Evolutionary conservation across 352 stramenopile genomes (phyloP).

Genomic region (Nothophytophthora sp.): DNA sequence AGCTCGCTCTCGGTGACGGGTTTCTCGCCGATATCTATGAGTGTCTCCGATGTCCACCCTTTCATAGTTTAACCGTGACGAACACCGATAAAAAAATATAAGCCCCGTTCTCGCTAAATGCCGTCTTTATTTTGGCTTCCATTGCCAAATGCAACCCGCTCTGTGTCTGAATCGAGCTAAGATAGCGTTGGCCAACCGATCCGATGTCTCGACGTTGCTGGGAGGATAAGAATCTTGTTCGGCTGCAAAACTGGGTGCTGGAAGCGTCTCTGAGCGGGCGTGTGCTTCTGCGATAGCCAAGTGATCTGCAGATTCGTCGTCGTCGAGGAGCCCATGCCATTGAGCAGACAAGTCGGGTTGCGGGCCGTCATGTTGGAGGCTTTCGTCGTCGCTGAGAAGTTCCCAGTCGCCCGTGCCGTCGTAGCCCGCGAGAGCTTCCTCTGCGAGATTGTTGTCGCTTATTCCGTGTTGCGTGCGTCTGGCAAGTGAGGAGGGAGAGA

Average conservation of each 20-base stretch:
- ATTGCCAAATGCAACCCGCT: background rate
- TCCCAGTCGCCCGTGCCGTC: background rate
- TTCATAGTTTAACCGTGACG: slow-evolving; percentile 4
- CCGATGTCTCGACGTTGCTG: too few relatives aligned
- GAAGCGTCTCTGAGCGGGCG: background rate
- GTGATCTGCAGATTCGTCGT: background rate
- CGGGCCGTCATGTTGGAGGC: background rate
- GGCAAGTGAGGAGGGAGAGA: background rate
- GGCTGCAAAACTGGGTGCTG: too few relatives aligned
- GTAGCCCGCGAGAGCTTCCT: too few relatives aligned
- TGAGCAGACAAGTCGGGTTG: background rate
- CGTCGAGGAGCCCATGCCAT: background rate
- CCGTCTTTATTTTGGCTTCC: background rate
- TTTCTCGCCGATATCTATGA: background rate
- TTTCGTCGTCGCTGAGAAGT: background rate
- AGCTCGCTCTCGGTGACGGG: slow-evolving; percentile 2
- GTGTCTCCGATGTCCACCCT: background rate
- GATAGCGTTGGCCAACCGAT: background rate
- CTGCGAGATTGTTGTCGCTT: too few relatives aligned
- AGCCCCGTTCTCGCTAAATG: background rate
- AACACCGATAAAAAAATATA: slow-evolving; percentile 1
- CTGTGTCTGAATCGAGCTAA: background rate
- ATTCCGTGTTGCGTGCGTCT: background rate
- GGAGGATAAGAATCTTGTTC: too few relatives aligned
- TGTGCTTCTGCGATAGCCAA: background rate